Evolutionary conservation across 768 basidiomycete species (phyloP).

Genomic region (Rhodotorula graminis): DNA sequence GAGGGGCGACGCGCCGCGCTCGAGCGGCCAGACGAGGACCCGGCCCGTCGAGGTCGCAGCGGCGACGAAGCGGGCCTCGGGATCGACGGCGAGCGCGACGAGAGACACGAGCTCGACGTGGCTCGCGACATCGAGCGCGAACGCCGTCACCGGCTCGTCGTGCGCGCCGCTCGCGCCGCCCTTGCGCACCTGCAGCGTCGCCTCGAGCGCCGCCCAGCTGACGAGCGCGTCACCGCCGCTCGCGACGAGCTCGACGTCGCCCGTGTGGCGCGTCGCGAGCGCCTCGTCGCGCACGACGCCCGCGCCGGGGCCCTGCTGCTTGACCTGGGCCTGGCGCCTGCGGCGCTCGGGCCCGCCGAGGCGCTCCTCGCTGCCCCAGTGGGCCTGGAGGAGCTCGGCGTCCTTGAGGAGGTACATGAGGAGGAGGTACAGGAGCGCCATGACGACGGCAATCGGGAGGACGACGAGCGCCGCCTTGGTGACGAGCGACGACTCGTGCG

Average conservation of each 20-base stretch:
- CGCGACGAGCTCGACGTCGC: slow-evolving; percentile 76
- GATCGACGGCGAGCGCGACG: slow-evolving; percentile 62
- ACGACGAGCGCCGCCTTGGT: slow-evolving; percentile 60
- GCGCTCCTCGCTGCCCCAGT: slow-evolving; percentile 51
- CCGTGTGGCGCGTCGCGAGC: slow-evolving; percentile 65
- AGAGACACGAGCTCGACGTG: slow-evolving; percentile 51
- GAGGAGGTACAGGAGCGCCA: slow-evolving; percentile 65
- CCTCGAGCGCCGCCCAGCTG: slow-evolving; percentile 66
- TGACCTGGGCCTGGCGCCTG: slow-evolving; percentile 48
- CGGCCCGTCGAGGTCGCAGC: slow-evolving; percentile 66
- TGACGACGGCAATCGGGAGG: slow-evolving; percentile 75
- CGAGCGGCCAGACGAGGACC: slow-evolving; percentile 61
- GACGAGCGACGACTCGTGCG: slow-evolving; percentile 46
- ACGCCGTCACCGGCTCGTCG: slow-evolving; percentile 50
- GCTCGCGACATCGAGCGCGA: slow-evolving; percentile 57
- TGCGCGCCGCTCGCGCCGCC: slow-evolving; percentile 55
- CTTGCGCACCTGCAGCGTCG: slow-evolving; percentile 57
- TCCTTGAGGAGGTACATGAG: slow-evolving; percentile 84
- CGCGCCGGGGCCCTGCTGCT: slow-evolving; percentile 6
- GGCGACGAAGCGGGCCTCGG: slow-evolving; percentile 60
- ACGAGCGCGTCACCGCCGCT: slow-evolving; percentile 63
- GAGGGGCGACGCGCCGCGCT: slow-evolving; percentile 23
- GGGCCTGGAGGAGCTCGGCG: slow-evolving; percentile 81
- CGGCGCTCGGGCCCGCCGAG: slow-evolving; percentile 26
- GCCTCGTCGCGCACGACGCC: slow-evolving; percentile 52